Base-by-base conservation (phyloP, 2,329 filamentous ascomycete species). In the Hymenotorrendiella dingleyae region DNA sequence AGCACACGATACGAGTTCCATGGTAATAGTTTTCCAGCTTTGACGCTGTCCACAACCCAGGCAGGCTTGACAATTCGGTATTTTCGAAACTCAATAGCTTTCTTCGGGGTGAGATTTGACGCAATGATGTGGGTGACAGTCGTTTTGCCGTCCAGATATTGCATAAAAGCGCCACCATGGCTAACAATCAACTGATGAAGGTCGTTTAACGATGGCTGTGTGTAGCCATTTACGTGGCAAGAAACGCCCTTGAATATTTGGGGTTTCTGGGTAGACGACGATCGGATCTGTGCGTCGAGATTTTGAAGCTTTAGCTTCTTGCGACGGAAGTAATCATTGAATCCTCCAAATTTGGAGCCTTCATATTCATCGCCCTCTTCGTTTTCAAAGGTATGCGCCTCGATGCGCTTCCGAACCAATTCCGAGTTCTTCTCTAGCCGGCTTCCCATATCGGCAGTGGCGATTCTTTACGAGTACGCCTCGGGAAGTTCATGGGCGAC, bases 291-390 rank as follows among this genome's bases (percentile, higher is more conserved):
- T 7, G 81, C 82, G 65, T 98, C 93, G 22, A 93, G 76, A 58
- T 98, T 98, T 64, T 97, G 93, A 3, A 98, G 74, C 62, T 98
- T 98, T 64, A 95, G 81, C 72, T 94, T 96, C 71, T 98, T 98
- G 43, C 90, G 82, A 37, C 90, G 77, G 62, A 96, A 94, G 64
- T 97, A 98, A 59, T 97, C 91, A 19, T 73, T 67, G 57, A 97
- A 94, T 7, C 90, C 91, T 20, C 88, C 87, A 64, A 97, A 98
- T 40, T 77, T 78, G 49, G 89, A 96, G 2, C 73, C 78, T 45
- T 83, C 81, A 63, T 98, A 98, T 63, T 98, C 94, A 45, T 97
- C 91, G 44, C 93, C 91, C 19, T 76, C 76, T 61, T 96, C 89
- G 57, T 85, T 74, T 2, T 82, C 71, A 62, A 96, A 97, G 2